phyloP scores from a whole-genome alignment of 169 alveolate species.

The Eimeria brunetti region DNA sequence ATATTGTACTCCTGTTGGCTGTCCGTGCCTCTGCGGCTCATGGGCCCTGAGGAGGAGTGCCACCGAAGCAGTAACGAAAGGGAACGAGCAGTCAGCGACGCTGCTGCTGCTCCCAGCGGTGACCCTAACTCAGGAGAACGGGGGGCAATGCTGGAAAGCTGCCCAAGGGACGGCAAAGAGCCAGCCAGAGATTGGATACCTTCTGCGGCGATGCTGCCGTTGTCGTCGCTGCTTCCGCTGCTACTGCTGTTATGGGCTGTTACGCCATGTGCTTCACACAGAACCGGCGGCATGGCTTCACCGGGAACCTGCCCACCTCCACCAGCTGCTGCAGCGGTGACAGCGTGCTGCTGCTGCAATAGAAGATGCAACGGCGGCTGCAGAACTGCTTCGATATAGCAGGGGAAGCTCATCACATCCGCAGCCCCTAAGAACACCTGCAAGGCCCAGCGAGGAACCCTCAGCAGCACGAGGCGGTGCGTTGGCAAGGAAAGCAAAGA shows the following conservation, averaged over 20 bases:
- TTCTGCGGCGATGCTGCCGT: background rate
- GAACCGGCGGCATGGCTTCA: background rate
- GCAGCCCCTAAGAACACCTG: background rate
- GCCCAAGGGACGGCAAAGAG: slow-evolving; percentile 1
- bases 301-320: background rate
- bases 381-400: slow-evolving; percentile 68
- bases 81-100: background rate
- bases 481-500: slow-evolving; percentile 30
- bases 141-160: slow-evolving; percentile 33
- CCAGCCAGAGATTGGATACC: background rate
- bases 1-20: background rate
- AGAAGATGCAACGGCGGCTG: slow-evolving; percentile 70
- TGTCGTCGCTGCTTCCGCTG: background rate
- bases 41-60: background rate
- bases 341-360: slow-evolving; percentile 6
- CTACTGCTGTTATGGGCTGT: background rate
- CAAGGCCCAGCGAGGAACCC: slow-evolving; percentile 46
- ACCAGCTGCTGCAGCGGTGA: background rate
- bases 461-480: slow-evolving; percentile 40
- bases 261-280: background rate
- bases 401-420: slow-evolving; percentile 54
- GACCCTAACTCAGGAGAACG: background rate
- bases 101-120: background rate
- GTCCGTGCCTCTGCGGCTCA: background rate
- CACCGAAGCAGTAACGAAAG: background rate